These are phyloP conservation scores for Penicillium diatomitis DNA, from an alignment of 495 filamentous ascomycete genomes.

Conservation along the genomic window DNA sequence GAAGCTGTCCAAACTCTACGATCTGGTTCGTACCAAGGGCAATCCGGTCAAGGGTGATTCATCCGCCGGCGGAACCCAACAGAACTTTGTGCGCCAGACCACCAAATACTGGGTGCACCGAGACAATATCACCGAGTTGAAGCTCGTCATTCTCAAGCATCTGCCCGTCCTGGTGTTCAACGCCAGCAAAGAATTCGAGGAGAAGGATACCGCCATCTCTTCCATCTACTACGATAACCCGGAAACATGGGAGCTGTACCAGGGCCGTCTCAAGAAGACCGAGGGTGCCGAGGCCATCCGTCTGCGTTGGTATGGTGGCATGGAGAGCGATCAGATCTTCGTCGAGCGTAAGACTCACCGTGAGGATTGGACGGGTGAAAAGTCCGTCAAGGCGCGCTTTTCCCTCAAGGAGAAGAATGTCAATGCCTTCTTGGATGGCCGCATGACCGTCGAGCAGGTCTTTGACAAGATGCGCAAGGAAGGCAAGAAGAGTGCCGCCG, in stretches of 20 bases:
- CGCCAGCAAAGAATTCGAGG: constrained; percentile 89
- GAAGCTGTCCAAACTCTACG: constrained; percentile 91
- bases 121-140: constrained; percentile 97
- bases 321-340: constrained; percentile 90
- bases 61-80: constrained; percentile 82
- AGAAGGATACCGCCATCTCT: constrained; percentile 83
- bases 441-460: constrained; percentile 67
- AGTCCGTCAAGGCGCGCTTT: constrained; percentile 96
- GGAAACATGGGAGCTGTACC: constrained; percentile 86
- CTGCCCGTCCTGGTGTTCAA: constrained; percentile 97
- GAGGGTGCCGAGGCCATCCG: constrained; percentile 96
- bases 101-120: constrained; percentile 99
- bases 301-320: constrained; percentile 93
- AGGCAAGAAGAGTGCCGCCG: constrained; percentile 80
- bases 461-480: constrained; percentile 95
- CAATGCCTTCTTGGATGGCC: constrained; percentile 76
- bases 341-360: constrained; percentile 97
- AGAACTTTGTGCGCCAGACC: constrained; percentile 93
- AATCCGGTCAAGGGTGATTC: constrained; percentile 88
- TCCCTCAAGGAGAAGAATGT: constrained; percentile 93
- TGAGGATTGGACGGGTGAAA: constrained; percentile 98
- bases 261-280: constrained; percentile 90
- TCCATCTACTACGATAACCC: constrained; percentile 98
- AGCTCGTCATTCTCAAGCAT: constrained; percentile 96
- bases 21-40: constrained; percentile 84